Base-by-base conservation (phyloP, 208 protist genomes). In the Wallacemonas collosoma region DNA sequence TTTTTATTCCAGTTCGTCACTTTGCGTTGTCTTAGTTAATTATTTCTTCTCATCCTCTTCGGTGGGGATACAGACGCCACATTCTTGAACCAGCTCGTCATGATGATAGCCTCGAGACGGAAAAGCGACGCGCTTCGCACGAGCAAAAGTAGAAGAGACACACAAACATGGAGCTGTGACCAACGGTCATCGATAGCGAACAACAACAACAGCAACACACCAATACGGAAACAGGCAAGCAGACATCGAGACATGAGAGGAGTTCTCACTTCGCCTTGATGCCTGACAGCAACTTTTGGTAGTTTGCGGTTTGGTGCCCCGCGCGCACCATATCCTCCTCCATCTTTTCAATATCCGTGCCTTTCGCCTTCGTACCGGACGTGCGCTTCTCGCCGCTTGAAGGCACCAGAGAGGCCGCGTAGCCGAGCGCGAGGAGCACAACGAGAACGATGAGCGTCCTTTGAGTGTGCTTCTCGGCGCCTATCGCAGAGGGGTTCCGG, bases 181-280 rank as follows among this genome's bases (percentile, higher is more conserved):
- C 26, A 26, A 26, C 26, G 26, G 26, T 26, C 26, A 26, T 26
- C 26, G 26, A 26, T 26, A 26, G 26, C 26, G 26, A 26, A 26
- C 26, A 26, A 11, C 14, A 11, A 58, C 15, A 50, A 50, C 8
- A 50, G 12, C 12, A 26, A 56, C 15, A n/a, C 51, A 56, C 51
- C 6, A 56, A 7, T 7, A n/a, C 12, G 51, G 51, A 12, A 56
- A 56, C 7, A 56, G 26, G 26, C 51, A 56, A 56, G 14, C 14
- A 7, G 26, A 17, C 8, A 56, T 12, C 26, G 4, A 56, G 15
- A 56, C 6, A 56, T 9, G n/a, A 56, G 47, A 51, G 14, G 47
- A 51, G 47, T 8, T 15, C 47, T n/a, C 26, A 62, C 56, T 62
- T 62, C 17, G 43, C 43, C 39, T 65, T 65, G n/a, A 65, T 65